Conservation (phyloP, 495 filamentous ascomycete species). For the Podospora pseudoanserina region DNA sequence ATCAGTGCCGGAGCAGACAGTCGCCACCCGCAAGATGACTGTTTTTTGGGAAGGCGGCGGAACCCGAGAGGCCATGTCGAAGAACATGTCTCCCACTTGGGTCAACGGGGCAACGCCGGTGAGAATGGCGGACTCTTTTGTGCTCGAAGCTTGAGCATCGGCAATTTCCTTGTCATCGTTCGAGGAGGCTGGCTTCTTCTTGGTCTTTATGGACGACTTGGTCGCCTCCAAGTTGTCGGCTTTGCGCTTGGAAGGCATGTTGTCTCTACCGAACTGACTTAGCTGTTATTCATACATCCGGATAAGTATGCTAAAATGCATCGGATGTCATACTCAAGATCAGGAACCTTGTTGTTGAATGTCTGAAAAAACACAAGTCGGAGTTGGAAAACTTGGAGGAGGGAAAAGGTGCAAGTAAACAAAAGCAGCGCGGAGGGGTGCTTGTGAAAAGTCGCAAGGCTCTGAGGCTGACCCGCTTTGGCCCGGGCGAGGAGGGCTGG, state of each 20-base stretch:
- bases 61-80: constrained; percentile 27
- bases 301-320: no score
- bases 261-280: neutral
- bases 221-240: neutral
- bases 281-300: no score
- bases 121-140: constrained; percentile 4
- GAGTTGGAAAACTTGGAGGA: no score
- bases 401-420: neutral
- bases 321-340: no score
- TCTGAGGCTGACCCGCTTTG: neutral
- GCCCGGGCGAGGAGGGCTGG: neutral
- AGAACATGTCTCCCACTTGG: constrained; percentile 31
- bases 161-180: neutral
- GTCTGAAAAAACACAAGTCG: no score
- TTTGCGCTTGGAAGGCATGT: neutral
- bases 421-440: neutral
- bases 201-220: neutral
- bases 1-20: constrained; percentile 82
- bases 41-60: constrained; percentile 7
- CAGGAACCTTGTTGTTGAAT: no score
- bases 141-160: neutral
- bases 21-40: constrained; percentile 58
- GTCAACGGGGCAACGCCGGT: constrained; percentile 24
- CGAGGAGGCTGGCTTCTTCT: neutral
- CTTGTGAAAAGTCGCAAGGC: neutral